phyloP scores from a whole-genome alignment of 768 basidiomycete genomes.

The Mycena epipterygia region DNA sequence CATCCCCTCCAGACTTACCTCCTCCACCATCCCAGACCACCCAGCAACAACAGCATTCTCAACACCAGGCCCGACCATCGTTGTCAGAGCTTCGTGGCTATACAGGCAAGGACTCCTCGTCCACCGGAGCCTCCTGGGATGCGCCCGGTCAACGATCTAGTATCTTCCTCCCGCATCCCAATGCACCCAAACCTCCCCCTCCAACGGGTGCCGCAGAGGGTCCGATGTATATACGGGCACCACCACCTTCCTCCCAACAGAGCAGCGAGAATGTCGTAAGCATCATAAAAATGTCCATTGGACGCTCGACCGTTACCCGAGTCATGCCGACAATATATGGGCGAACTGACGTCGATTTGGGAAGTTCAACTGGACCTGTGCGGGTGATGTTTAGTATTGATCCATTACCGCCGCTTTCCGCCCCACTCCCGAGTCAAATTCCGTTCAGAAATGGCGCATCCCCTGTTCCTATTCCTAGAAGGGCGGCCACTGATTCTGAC shows the following conservation, averaged over 20 bases:
- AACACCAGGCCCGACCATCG: conserved; percentile 39
- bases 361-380: conserved; percentile 58
- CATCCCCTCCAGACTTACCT: conserved; percentile 37
- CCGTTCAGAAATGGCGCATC: conserved; percentile 33
- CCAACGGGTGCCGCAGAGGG: conserved; percentile 25
- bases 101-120: conserved; percentile 9
- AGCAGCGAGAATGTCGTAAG: conserved; percentile 30
- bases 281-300: conserved; percentile 33
- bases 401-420: conserved; percentile 48
- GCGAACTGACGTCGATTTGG: conserved; percentile 56
- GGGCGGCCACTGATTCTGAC: conserved; percentile 18
- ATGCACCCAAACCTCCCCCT: conserved; percentile 61
- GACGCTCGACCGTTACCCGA: conserved; percentile 32
- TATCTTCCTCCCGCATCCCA: conserved; percentile 67
- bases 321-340: conserved; percentile 59
- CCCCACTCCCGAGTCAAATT: conserved; percentile 29
- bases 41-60: conserved; percentile 28
- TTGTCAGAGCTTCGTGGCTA: conserved; percentile 40
- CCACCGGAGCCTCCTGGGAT: conserved; percentile 19
- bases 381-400: conserved; percentile 62
- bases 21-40: conserved; percentile 34
- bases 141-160: conserved; percentile 49
- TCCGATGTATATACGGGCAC: conserved; percentile 29
- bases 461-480: conserved; percentile 10
- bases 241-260: conserved; percentile 31